Evolutionary conservation across 1,139 yeast genomes (phyloP).

Genomic region (Pichia sp.): DNA sequence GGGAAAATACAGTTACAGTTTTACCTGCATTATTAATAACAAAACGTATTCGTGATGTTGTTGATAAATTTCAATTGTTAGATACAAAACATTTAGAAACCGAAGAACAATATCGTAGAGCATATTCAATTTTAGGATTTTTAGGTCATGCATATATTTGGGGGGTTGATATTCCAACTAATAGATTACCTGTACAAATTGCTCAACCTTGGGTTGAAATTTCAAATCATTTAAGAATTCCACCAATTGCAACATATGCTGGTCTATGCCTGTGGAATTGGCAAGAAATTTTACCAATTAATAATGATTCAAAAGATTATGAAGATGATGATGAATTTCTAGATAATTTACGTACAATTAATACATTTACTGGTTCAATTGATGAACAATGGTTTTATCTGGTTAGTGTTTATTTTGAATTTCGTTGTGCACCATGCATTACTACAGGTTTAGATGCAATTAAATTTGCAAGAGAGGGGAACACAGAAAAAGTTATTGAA

Average conservation of each 20-base stretch:
- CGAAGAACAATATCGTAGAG: constrained; percentile 60
- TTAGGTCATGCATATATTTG: constrained; percentile 85
- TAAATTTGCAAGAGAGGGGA: constrained; percentile 42
- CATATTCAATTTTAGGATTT: constrained; percentile 72
- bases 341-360: constrained; percentile 69
- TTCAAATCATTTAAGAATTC: constrained; percentile 58
- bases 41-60: constrained; percentile 48
- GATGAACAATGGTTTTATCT: constrained; percentile 94
- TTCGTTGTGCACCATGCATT: constrained; percentile 66
- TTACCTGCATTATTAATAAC: constrained; percentile 71
- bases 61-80: constrained; percentile 57
- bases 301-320: constrained; percentile 7
- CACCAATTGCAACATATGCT: constrained; percentile 86
- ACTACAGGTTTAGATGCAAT: constrained; percentile 58
- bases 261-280: constrained; percentile 87
- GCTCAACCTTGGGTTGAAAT: constrained; percentile 64
- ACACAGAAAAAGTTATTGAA: constrained; percentile 36
- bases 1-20: constrained; percentile 66
- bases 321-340: constrained; percentile 39
- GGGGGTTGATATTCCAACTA: constrained; percentile 61
- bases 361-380: constrained; percentile 82
- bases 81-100: constrained; percentile 38
- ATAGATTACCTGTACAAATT: constrained; percentile 58
- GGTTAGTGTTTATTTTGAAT: constrained; percentile 81
- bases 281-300: constrained; percentile 50